phyloP scores from a whole-genome alignment of 163 green algal genomes.

The Prototheca wickerhamii region DNA sequence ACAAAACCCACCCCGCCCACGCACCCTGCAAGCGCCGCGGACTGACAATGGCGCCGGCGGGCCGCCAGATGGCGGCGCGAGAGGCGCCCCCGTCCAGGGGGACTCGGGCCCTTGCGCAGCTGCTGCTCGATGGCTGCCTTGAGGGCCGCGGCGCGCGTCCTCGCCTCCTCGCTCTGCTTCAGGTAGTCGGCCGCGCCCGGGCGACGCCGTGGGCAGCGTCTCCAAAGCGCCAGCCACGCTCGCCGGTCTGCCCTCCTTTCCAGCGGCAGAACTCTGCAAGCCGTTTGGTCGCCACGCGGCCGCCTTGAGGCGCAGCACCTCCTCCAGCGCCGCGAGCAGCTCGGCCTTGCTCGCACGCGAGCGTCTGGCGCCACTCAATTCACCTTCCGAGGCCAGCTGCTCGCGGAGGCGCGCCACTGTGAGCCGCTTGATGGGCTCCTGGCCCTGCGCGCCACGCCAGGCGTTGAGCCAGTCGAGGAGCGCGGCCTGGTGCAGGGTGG shows the following conservation, averaged over 20 bases:
- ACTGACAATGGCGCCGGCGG: no score
- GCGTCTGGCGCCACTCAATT: no score
- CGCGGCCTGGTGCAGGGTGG: background rate
- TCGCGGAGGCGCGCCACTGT: background rate
- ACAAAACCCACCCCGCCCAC: no score
- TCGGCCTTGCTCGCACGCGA: background rate
- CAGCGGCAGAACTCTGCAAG: no score
- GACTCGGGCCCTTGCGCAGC: background rate
- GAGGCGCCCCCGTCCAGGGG: no score
- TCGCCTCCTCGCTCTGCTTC: background rate
- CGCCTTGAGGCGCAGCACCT: no score
- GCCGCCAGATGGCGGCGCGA: no score
- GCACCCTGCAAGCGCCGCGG: no score
- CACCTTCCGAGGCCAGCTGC: background rate
- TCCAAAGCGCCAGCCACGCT: no score
- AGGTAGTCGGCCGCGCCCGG: background rate
- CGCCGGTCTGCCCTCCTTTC: no score
- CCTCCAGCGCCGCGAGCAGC: background rate
- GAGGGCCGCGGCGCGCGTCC: background rate
- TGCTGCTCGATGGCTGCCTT: constrained; percentile 4
- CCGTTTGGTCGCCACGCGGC: no score
- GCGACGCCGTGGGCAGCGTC: background rate
- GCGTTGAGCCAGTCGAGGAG: constrained; percentile 1
- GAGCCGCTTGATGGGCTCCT: background rate
- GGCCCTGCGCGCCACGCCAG: background rate